Evolutionary conservation across 2,329 filamentous ascomycete genomes (phyloP).

Genomic region (Penicillium sp.): DNA sequence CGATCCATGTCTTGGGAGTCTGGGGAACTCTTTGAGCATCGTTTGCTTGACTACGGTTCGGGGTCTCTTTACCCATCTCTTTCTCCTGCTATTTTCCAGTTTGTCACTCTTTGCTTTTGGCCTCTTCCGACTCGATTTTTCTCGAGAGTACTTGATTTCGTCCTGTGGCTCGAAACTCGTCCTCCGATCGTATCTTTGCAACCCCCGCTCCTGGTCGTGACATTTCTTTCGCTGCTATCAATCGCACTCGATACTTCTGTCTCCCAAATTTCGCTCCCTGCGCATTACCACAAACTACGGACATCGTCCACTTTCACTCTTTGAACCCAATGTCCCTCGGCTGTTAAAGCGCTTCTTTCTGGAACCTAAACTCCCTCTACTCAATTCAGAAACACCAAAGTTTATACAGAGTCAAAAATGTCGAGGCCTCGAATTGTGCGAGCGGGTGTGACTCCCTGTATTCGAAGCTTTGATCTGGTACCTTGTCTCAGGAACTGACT

Average conservation of each 20-base stretch:
- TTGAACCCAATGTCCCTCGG: slow-evolving; percentile 22
- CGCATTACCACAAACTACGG: slow-evolving; percentile 9
- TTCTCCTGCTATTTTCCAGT: slow-evolving; percentile 13
- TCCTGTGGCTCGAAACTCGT: slow-evolving; percentile 27
- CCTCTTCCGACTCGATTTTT: slow-evolving; percentile 17
- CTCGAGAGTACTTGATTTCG: slow-evolving; percentile 37
- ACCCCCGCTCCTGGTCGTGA: slow-evolving; percentile 25
- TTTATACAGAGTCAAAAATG: slow-evolving; percentile 34
- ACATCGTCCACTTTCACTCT: slow-evolving; percentile 19
- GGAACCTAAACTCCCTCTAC: slow-evolving; percentile 7
- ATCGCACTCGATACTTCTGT: slow-evolving; percentile 16
- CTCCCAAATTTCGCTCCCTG: slow-evolving; percentile 16
- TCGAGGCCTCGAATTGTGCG: slow-evolving; percentile 51
- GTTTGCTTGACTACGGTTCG: slow-evolving; percentile 21
- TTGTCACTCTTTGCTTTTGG: slow-evolving; percentile 22
- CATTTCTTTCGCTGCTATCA: slow-evolving; percentile 20
- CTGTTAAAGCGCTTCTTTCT: slow-evolving; percentile 28
- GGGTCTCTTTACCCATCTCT: slow-evolving; percentile 17
- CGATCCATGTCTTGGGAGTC: slow-evolving; percentile 27
- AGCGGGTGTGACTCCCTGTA: slow-evolving; percentile 43
- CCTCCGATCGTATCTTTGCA: slow-evolving; percentile 22
- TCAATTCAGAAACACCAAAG: slow-evolving; percentile 16
- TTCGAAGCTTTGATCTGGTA: not conserved
- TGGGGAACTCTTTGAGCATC: slow-evolving; percentile 31
- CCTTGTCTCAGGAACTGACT: slow-evolving; percentile 4